phyloP scores from a whole-genome alignment of 179 eudicot species.

The Gypsophila paniculata region DNA sequence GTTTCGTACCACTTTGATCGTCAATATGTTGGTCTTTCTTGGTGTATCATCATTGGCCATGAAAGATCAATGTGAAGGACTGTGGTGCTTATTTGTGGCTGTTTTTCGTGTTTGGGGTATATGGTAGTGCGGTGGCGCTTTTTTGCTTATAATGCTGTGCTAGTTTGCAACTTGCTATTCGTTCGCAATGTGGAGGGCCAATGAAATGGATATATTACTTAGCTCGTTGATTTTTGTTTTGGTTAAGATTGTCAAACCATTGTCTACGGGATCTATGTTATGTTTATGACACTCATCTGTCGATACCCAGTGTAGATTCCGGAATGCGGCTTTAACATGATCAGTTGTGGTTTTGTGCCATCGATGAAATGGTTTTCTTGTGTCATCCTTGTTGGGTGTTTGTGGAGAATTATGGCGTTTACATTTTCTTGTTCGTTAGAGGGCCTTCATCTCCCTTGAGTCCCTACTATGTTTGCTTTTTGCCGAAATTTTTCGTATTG shows the following conservation, averaged over 20 bases:
- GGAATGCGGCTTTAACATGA: neutral
- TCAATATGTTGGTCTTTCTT: neutral
- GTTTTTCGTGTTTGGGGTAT: neutral
- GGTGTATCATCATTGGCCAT: neutral
- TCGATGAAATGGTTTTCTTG: neutral
- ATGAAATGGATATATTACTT: neutral
- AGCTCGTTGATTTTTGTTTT: neutral
- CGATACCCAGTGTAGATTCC: neutral
- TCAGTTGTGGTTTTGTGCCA: neutral
- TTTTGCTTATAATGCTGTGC: neutral
- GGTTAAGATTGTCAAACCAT: neutral
- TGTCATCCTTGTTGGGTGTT: neutral
- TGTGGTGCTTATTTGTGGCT: neutral
- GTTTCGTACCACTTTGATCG: neutral
- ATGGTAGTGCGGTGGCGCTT: neutral
- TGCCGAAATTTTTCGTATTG: too few species aligned
- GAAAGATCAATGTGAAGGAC: neutral
- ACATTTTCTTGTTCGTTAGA: too few species aligned
- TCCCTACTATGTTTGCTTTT: too few species aligned
- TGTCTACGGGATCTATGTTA: neutral
- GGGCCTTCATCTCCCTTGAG: too few species aligned
- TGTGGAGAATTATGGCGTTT: constrained; percentile 4
- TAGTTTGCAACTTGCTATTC: neutral
- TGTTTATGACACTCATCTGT: neutral
- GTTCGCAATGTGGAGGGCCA: neutral